Conservation (phyloP, 306 rosid species). For the Gleditsia sinensis region DNA sequence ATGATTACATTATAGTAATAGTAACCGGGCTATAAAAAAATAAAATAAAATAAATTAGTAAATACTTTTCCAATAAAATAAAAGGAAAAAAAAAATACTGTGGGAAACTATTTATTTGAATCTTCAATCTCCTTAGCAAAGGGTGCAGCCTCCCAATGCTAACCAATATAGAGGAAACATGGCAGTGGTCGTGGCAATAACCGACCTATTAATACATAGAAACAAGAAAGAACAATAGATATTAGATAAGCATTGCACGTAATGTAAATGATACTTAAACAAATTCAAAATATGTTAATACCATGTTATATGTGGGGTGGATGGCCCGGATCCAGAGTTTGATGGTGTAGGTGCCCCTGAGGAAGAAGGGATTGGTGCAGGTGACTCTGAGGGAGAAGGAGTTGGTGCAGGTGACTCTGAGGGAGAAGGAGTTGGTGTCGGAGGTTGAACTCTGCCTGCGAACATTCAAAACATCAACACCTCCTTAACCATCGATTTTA, state of each 20-base stretch:
- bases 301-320: not conserved
- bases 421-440: slow-evolving; percentile 35
- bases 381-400: not conserved
- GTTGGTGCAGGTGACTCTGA: slow-evolving; percentile 34
- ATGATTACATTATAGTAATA: too few species aligned
- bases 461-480: slow-evolving; percentile 19
- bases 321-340: not conserved
- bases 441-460: slow-evolving; percentile 45
- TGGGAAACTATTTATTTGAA: not conserved
- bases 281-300: not conserved
- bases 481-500: too few species aligned
- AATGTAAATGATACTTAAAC: not conserved
- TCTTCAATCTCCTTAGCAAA: not conserved
- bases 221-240: not conserved
- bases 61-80: not conserved
- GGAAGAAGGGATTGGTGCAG: too few species aligned
- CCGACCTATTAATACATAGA: not conserved
- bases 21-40: too few species aligned
- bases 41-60: too few species aligned
- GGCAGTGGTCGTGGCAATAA: not conserved
- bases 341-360: too few species aligned
- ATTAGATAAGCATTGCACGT: not conserved
- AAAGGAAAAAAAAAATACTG: not conserved
- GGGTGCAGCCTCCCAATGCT: not conserved
- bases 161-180: not conserved